These are phyloP conservation scores for Adansonia madagascariensis DNA, from an alignment of 441 rosid species.

Conservation along the genomic window DNA sequence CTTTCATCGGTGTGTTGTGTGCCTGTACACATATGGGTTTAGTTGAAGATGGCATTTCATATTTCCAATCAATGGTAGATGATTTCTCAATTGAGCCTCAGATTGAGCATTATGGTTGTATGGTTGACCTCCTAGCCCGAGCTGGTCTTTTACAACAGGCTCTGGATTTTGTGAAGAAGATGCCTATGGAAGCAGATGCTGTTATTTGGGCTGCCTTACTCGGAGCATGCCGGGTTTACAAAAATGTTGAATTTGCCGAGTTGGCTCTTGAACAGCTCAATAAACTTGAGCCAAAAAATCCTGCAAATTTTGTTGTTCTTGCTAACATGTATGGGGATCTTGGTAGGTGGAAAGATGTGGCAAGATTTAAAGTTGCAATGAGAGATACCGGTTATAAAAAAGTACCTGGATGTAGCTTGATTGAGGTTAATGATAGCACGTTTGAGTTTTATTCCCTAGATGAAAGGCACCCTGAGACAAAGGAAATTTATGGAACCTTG, in stretches of 20 bases:
- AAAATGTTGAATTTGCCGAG: slow-evolving; percentile 61
- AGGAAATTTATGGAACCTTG: slow-evolving; percentile 50
- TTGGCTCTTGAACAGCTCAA: slow-evolving; percentile 50
- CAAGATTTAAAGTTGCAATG: slow-evolving; percentile 63
- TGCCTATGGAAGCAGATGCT: slow-evolving; percentile 64
- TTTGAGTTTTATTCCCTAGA: slow-evolving; percentile 64
- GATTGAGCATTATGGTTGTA: slow-evolving; percentile 73
- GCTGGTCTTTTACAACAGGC: slow-evolving; percentile 66
- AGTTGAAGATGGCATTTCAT: slow-evolving; percentile 58
- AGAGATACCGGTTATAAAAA: slow-evolving; percentile 64
- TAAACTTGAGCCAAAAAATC: slow-evolving; percentile 55
- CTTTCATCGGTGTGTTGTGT: slow-evolving; percentile 64
- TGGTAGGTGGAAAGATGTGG: slow-evolving; percentile 61
- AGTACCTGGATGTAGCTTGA: slow-evolving; percentile 62
- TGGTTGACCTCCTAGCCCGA: slow-evolving; percentile 68
- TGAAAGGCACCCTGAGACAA: slow-evolving; percentile 54
- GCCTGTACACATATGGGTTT: slow-evolving; percentile 75
- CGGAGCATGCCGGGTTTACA: slow-evolving; percentile 60
- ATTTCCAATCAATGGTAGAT: slow-evolving; percentile 52
- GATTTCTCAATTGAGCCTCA: slow-evolving; percentile 57
- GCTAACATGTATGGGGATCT: slow-evolving; percentile 61
- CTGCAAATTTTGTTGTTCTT: slow-evolving; percentile 57
- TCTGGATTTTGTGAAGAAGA: slow-evolving; percentile 50
- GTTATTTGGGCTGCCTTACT: slow-evolving; percentile 70
- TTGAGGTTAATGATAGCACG: slow-evolving; percentile 52